phyloP scores from a whole-genome alignment of 1,139 yeast genomes.

The Geotrichum klebahnii region DNA sequence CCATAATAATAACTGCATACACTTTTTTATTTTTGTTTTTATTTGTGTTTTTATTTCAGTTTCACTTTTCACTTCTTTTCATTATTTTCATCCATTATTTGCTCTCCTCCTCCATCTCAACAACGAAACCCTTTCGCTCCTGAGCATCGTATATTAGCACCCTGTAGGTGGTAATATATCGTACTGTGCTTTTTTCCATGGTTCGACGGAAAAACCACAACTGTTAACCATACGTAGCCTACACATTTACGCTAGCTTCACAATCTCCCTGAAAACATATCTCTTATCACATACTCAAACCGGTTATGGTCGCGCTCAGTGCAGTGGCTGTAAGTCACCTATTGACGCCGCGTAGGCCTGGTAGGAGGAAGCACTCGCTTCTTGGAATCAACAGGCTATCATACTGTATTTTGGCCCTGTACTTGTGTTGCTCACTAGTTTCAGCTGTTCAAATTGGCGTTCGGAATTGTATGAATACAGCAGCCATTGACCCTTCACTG shows the following conservation, averaged over 20 bases:
- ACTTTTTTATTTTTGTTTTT: too few relatives aligned
- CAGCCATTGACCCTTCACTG: conserved; percentile 11
- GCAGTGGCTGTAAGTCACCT: conserved; percentile 14
- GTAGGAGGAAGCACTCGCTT: background rate
- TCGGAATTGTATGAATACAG: background rate
- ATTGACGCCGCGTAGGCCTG: conserved; percentile 1
- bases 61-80: too few relatives aligned
- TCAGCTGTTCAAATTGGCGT: conserved; percentile 8
- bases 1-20: too few relatives aligned
- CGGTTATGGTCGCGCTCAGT: conserved; percentile 9
- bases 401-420: background rate
- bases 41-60: too few relatives aligned
- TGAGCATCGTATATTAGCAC: too few relatives aligned
- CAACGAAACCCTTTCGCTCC: background rate
- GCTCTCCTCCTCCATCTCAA: background rate
- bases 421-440: background rate
- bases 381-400: background rate
- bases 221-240: too few relatives aligned
- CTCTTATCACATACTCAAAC: background rate
- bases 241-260: too few relatives aligned
- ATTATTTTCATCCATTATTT: too few relatives aligned
- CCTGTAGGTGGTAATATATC: background rate
- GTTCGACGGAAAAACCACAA: too few relatives aligned
- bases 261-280: background rate
- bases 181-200: background rate